Evolutionary conservation across 768 basidiomycete species (phyloP).

Genomic region (Mycena polygramma): DNA sequence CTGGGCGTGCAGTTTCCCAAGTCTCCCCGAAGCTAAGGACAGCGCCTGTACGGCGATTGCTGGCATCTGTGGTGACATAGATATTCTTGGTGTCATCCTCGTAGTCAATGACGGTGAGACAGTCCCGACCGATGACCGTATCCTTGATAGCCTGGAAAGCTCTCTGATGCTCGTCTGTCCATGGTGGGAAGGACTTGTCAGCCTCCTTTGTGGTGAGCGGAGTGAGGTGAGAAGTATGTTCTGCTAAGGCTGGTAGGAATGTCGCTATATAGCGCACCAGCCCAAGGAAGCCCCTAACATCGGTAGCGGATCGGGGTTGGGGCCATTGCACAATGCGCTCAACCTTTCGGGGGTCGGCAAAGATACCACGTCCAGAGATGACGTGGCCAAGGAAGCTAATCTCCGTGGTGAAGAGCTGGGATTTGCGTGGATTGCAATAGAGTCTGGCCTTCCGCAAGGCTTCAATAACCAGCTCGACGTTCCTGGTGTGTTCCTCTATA

Average conservation of each 20-base stretch:
- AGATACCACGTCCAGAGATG: no score
- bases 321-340: no score
- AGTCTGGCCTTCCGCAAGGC: background rate
- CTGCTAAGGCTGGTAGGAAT: background rate
- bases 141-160: no score
- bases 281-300: background rate
- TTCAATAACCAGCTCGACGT: constrained; percentile 8
- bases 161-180: no score
- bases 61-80: constrained; percentile 10
- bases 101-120: constrained; percentile 8
- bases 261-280: constrained; percentile 2
- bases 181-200: background rate
- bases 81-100: background rate
- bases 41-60: constrained; percentile 8
- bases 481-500: background rate
- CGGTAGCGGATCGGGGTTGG: no score
- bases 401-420: background rate
- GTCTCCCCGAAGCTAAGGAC: background rate
- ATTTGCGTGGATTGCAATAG: constrained; percentile 8
- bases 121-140: no score
- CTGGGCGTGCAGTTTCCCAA: no score
- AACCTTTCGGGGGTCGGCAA: no score
- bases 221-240: background rate
- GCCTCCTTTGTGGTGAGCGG: background rate
- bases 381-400: constrained; percentile 1